phyloP scores from a whole-genome alignment of 2,329 filamentous ascomycete genomes.

The Fusarium secorum region DNA sequence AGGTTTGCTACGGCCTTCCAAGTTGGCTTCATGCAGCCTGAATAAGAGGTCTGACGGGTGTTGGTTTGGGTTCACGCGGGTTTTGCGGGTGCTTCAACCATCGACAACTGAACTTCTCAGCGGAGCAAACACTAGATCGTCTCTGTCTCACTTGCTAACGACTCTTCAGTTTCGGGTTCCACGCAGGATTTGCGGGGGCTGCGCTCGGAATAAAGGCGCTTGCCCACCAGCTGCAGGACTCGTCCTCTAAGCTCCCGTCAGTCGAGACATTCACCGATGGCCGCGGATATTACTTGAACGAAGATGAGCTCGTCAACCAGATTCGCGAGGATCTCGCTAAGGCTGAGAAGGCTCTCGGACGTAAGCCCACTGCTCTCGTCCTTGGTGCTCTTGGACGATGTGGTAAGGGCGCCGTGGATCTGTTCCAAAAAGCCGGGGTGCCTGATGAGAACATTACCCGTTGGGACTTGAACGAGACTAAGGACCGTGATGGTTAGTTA shows the following conservation, averaged over 20 bases:
- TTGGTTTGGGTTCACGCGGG: not conserved
- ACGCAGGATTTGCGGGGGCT: conserved; percentile 78
- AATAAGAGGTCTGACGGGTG: not conserved
- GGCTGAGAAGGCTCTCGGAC: conserved; percentile 74
- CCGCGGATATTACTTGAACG: conserved; percentile 75
- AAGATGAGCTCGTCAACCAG: conserved; percentile 60
- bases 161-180: conserved; percentile 67
- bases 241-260: conserved; percentile 69
- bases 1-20: too few relatives aligned
- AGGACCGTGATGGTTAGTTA: conserved; percentile 61
- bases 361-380: conserved; percentile 78
- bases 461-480: conserved; percentile 82
- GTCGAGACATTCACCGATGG: conserved; percentile 46
- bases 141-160: not conserved
- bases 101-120: not conserved
- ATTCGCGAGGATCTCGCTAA: conserved; percentile 59
- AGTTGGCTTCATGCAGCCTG: not conserved
- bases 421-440: conserved; percentile 75
- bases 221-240: conserved; percentile 81
- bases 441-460: conserved; percentile 55
- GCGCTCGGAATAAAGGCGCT: conserved; percentile 81
- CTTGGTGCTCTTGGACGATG: conserved; percentile 88
- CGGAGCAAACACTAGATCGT: not conserved
- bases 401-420: conserved; percentile 82
- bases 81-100: not conserved